Base-by-base conservation (phyloP, 1,284 basidiomycete genomes). In the Apiotrichum montevideense region DNA sequence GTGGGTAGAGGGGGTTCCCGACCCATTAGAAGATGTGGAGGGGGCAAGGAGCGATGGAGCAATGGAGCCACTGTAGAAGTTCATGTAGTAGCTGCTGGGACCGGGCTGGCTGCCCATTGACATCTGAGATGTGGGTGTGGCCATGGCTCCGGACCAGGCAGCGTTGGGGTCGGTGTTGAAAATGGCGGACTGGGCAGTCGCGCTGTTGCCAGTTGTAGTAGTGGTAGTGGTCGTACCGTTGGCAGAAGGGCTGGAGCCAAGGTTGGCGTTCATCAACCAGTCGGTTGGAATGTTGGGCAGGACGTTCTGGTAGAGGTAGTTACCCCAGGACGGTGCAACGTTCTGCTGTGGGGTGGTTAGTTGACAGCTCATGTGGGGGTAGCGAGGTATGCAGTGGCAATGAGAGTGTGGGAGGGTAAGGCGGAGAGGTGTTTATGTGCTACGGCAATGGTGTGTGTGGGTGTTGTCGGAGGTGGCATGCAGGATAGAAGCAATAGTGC, bases 261-360 rank as follows among this genome's bases (percentile, higher is more conserved):
- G 29, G 49, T 60, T 65, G 35, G 58, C 10, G 68, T 67, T 42
- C 64, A 69, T 40, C 35, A 63, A 53, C 61, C 61, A 63, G 51
- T 63, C 61, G 32, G 54, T 46, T 46, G 42, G 48, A 15, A 71
- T 59, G 45, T 64, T 66, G 3, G 69, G 66, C 1, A 71, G 60
- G 32, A 72, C 51, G 64, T 73, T 73, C 45, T 68, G 66, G 59
- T 73, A 75, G 15, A 75, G 65, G 58, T 70, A 73, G 15, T 66
- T 67, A 14, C 71, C 69, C 73, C 73, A 74, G n/a, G 64, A 54
- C 5, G 69, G 67, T 3, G 63, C 59, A 34, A 64, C 55, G 52
- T 52, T 61, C 52, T 66, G 59, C 37, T 56, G 48, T 50, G 29
- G n/a, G 35, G 34, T 53, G 33, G 50, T 59, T 40, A 55, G 57